phyloP scores from a whole-genome alignment of 1,139 yeast species.

The Trichomonascaceae sp. region DNA sequence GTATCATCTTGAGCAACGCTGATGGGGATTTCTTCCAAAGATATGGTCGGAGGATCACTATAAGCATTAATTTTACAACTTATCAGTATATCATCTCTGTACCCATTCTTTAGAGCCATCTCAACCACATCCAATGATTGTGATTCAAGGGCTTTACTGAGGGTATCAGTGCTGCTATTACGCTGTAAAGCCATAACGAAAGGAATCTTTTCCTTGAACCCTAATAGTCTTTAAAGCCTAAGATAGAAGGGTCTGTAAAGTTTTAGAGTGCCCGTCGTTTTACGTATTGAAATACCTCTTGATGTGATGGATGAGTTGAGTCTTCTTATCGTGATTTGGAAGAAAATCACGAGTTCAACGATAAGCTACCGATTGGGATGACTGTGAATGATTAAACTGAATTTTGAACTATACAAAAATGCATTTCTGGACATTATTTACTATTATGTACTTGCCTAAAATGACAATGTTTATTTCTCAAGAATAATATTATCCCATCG shows the following conservation, averaged over 20 bases:
- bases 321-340: not conserved
- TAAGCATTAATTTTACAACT: constrained; percentile 18
- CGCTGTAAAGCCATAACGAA: constrained; percentile 4
- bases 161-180: constrained; percentile 11
- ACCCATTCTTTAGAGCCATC: not conserved
- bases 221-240: not conserved
- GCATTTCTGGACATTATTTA: not conserved
- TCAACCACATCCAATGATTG: constrained; percentile 1
- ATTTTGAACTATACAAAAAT: not conserved
- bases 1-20: constrained; percentile 18
- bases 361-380: not conserved
- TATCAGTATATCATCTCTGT: constrained; percentile 15
- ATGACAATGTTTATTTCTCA: not conserved
- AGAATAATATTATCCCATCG: not conserved
- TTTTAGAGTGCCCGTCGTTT: not conserved
- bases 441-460: not conserved
- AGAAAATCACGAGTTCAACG: not conserved
- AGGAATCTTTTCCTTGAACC: not conserved
- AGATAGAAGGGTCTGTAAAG: not conserved
- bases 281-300: not conserved
- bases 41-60: constrained; percentile 14
- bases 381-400: no score
- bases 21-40: constrained; percentile 20
- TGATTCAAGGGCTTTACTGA: constrained; percentile 6
- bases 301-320: not conserved